phyloP scores from a whole-genome alignment of 257 asterid species.

The Solanum corneliomulleri region DNA sequence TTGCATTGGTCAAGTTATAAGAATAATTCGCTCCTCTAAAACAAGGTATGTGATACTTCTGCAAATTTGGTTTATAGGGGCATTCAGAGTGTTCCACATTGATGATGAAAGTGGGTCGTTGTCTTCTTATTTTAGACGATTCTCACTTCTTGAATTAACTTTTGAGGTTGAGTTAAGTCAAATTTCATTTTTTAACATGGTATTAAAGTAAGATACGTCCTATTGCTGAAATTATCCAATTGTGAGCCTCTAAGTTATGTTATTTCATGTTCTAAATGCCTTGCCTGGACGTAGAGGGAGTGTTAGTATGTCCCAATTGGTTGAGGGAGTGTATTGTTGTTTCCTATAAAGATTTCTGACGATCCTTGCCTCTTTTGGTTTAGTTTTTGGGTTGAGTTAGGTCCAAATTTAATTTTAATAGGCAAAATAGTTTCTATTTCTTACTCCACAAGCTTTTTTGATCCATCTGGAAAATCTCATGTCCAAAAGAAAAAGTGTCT shows the following conservation, averaged over 20 bases:
- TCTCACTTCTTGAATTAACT: not conserved
- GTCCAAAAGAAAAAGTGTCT: not conserved
- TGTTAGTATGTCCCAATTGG: not conserved
- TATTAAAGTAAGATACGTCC: not conserved
- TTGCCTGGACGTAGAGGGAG: not conserved
- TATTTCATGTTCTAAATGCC: not conserved
- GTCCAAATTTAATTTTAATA: not conserved
- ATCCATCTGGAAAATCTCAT: not conserved
- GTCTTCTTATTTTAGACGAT: not conserved
- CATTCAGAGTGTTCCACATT: not conserved
- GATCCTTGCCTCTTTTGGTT: not conserved
- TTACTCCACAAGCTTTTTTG: not conserved
- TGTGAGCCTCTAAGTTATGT: not conserved
- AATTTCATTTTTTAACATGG: not conserved
- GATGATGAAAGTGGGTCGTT: not conserved
- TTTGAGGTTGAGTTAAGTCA: not conserved
- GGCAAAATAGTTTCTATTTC: not conserved
- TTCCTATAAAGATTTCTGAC: not conserved
- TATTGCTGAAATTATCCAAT: not conserved
- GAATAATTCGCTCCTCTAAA: conserved; percentile 33
- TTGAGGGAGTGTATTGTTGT: not conserved
- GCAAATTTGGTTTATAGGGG: not conserved
- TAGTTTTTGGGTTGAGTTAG: not conserved
- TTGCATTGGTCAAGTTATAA: conserved; percentile 72
- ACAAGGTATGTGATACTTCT: conserved; percentile 31